These are phyloP conservation scores for Curvularia verruculosa DNA, from an alignment of 2,329 filamentous ascomycete genomes.

Conservation along the genomic window DNA sequence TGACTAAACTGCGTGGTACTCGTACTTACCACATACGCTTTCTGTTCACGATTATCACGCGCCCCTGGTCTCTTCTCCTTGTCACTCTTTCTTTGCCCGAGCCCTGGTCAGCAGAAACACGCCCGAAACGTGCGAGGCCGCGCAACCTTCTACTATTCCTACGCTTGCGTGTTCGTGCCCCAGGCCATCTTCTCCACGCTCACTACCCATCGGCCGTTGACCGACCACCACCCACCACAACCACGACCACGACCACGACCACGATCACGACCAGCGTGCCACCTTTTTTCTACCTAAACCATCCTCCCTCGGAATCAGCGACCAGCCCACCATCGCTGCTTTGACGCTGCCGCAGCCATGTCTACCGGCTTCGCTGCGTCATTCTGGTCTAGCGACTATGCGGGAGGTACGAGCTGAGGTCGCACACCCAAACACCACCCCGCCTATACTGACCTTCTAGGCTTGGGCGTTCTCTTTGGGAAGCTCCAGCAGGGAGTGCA, in stretches of 20 bases:
- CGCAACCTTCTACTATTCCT: constrained; percentile 20
- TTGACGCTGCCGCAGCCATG: constrained; percentile 34
- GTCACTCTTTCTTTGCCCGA: constrained; percentile 12
- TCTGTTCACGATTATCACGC: constrained; percentile 8
- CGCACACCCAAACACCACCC: constrained; percentile 8
- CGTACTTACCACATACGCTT: not conserved
- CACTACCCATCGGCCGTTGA: constrained; percentile 24
- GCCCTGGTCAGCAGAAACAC: constrained; percentile 13
- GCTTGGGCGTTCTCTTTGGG: constrained; percentile 89
- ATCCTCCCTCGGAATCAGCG: constrained; percentile 16
- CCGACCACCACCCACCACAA: constrained; percentile 12
- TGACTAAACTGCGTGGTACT: constrained; percentile 7
- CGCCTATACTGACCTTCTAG: constrained; percentile 46
- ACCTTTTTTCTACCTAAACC: constrained; percentile 13
- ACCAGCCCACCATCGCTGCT: constrained; percentile 21
- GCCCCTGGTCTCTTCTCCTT: constrained; percentile 12
- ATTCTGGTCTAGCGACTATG: constrained; percentile 98
- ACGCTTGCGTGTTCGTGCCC: constrained; percentile 35
- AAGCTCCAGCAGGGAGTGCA: constrained; percentile 96
- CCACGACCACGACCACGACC: no score
- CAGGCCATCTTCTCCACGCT: constrained; percentile 37
- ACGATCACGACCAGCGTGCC: no score
- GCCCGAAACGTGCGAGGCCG: constrained; percentile 12
- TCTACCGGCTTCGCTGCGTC: constrained; percentile 79
- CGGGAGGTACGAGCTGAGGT: constrained; percentile 73